Conservation (phyloP, 176 grass and related monocot species). For the Microstegium vimineum region DNA sequence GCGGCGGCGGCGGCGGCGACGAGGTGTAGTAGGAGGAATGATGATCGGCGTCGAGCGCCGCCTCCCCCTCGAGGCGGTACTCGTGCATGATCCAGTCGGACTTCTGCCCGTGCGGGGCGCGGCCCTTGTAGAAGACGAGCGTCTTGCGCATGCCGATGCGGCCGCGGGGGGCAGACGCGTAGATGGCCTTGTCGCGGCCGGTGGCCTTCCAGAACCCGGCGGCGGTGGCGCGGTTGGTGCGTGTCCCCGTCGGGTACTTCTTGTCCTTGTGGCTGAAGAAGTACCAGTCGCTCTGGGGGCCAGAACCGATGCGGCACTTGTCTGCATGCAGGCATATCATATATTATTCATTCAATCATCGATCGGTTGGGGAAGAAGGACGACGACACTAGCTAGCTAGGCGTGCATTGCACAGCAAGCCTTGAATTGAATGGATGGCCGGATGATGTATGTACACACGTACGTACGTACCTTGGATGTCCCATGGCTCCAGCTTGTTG, state of each 20-base stretch:
- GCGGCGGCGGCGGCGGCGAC: too few relatives aligned
- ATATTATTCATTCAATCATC: too few relatives aligned
- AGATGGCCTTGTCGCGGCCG: constrained; percentile 84
- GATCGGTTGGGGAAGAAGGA: too few relatives aligned
- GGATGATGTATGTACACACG: too few relatives aligned
- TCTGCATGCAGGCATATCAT: too few relatives aligned
- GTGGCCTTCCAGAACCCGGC: constrained; percentile 95
- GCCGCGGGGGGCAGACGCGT: not conserved
- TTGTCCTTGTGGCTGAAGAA: constrained; percentile 97
- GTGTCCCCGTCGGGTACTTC: constrained; percentile 85
- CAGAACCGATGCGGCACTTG: constrained; percentile 59
- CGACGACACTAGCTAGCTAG: too few relatives aligned
- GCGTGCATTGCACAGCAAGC: not conserved
- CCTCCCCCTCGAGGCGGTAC: constrained; percentile 77
- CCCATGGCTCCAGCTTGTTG: constrained; percentile 97
- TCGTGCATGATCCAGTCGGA: constrained; percentile 98
- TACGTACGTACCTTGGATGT: constrained; percentile 63
- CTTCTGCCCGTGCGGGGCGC: constrained; percentile 77
- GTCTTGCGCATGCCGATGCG: constrained; percentile 94
- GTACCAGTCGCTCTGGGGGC: constrained; percentile 92
- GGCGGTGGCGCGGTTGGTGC: constrained; percentile 79
- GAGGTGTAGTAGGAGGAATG: constrained; percentile 23
- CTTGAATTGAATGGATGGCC: too few relatives aligned
- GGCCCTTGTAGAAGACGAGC: constrained; percentile 87
- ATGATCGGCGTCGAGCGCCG: constrained; percentile 18